Percentiles rank a stretch among this genome's conserved stretches.
phyloP scores from a whole-genome alignment of 371 early-diverging fungal species.

The Mucor plumbeus region DNA sequence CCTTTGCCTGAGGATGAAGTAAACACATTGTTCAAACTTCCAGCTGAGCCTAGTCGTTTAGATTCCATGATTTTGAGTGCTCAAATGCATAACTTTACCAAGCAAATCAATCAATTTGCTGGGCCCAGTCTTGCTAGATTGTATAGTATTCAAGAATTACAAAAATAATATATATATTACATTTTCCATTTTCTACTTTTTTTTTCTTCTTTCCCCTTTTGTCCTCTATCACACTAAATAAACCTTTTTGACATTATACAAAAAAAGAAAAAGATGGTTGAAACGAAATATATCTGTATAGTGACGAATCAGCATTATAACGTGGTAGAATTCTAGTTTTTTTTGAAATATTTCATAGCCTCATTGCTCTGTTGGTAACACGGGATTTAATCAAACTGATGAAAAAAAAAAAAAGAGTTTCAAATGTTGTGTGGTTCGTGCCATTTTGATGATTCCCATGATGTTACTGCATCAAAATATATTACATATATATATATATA shows the following conservation, averaged over 20 bases:
- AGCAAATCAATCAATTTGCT: constrained; percentile 89
- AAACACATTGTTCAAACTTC: constrained; percentile 68
- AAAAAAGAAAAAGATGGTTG: background rate
- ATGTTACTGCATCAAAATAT: constrained; percentile 6
- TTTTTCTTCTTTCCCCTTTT: background rate
- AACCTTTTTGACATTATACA: constrained; percentile 15
- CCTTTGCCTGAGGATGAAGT: constrained; percentile 87
- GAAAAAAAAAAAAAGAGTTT: constrained; percentile 1
- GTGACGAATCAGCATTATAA: constrained; percentile 14
- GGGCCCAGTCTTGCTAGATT: constrained; percentile 88
- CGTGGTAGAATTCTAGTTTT: constrained; percentile 7
- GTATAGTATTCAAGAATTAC: constrained; percentile 80
- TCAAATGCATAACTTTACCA: constrained; percentile 90
- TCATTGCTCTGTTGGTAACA: constrained; percentile 10
- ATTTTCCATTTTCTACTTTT: background rate
- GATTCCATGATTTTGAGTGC: constrained; percentile 87
- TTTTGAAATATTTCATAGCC: constrained; percentile 10
- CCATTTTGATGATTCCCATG: constrained; percentile 10
- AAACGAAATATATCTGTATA: constrained; percentile 12
- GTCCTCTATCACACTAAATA: background rate
- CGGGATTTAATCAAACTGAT: constrained; percentile 2
- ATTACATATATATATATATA: background rate
- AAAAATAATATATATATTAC: constrained; percentile 55
- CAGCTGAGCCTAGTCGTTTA: constrained; percentile 89
- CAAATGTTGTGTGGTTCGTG: constrained; percentile 14